These are phyloP conservation scores for Talaromyces wortmannii DNA, from an alignment of 495 filamentous ascomycete genomes.

Conservation along the genomic window DNA sequence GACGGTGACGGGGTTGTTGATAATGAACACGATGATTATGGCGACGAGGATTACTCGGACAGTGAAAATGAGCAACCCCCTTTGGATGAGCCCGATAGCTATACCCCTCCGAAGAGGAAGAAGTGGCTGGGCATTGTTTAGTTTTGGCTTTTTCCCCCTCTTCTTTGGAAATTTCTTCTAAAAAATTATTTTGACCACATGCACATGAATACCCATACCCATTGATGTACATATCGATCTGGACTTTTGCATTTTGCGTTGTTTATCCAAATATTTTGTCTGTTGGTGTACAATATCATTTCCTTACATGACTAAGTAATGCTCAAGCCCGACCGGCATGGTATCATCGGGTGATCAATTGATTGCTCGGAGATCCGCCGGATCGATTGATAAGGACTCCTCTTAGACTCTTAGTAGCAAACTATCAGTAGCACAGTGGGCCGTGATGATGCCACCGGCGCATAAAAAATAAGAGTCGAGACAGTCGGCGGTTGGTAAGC, in stretches of 20 bases:
- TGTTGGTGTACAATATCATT: not conserved
- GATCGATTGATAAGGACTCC: too few relatives aligned
- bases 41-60: conserved; percentile 17
- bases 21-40: conserved; percentile 17
- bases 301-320: not conserved
- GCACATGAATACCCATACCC: conserved; percentile 1
- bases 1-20: conserved; percentile 17
- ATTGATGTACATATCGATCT: not conserved
- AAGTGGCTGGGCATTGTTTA: conserved; percentile 34
- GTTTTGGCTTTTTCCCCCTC: not conserved
- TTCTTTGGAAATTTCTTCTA: not conserved
- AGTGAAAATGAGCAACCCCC: conserved; percentile 12
- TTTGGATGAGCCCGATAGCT: conserved; percentile 1
- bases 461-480: not conserved
- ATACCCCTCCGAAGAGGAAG: conserved; percentile 19
- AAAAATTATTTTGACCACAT: not conserved
- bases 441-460: not conserved
- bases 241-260: not conserved
- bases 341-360: not conserved
- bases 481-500: conserved; percentile 4
- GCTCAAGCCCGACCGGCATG: not conserved
- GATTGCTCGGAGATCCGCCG: not conserved
- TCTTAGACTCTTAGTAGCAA: too few relatives aligned
- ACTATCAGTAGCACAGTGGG: too few relatives aligned
- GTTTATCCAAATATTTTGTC: not conserved